phyloP scores from a whole-genome alignment of 352 stramenopile species.

The Phytophthora constricta region DNA sequence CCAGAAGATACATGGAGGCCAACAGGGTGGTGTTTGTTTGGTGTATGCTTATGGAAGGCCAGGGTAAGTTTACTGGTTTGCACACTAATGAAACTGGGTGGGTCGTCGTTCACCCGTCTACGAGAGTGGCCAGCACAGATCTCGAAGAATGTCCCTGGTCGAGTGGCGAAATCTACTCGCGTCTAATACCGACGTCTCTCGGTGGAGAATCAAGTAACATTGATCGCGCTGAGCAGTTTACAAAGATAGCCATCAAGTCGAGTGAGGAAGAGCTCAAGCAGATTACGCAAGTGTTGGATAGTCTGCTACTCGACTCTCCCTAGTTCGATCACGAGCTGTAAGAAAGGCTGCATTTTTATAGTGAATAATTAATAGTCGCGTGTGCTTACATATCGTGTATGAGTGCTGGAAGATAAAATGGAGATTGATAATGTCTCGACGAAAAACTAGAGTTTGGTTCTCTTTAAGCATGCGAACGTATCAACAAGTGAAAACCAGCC shows the following conservation, averaged over 20 bases:
- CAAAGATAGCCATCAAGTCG: not conserved
- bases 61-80: constrained; percentile 20
- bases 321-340: not conserved
- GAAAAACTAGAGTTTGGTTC: no score
- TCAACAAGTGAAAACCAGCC: no score
- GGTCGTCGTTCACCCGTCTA: constrained; percentile 5
- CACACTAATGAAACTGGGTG: constrained; percentile 25
- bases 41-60: constrained; percentile 31
- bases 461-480: no score
- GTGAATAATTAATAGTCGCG: not conserved
- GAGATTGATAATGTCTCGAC: no score
- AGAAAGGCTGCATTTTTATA: not conserved
- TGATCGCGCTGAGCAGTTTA: not conserved
- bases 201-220: not conserved
- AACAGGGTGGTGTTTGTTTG: constrained; percentile 60
- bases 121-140: not conserved
- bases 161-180: not conserved
- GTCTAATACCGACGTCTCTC: constrained; percentile 16
- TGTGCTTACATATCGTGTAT: not conserved
- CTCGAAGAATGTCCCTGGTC: not conserved
- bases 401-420: not conserved
- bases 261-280: not conserved
- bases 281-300: constrained; percentile 21
- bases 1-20: constrained; percentile 45
- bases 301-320: constrained; percentile 13